Percentiles rank a stretch among this genome's conserved stretches.
Evolutionary conservation across 192 early-diverging fungal genomes (phyloP).

Genomic region (Backusella luteola): DNA sequence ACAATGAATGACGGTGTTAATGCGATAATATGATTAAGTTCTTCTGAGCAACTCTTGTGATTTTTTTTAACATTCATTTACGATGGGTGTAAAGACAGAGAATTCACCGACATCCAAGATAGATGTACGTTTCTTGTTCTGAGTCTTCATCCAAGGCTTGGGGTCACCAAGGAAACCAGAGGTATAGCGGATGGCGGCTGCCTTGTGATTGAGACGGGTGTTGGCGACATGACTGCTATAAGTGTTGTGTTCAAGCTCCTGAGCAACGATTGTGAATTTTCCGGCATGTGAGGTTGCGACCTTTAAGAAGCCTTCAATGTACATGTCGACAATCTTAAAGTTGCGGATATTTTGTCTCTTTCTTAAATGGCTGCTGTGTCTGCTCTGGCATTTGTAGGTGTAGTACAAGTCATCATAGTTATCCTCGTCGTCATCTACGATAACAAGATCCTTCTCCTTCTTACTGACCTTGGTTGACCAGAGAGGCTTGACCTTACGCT

Average conservation of each 20-base stretch:
- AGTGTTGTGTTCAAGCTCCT: neutral
- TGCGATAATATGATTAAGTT: neutral
- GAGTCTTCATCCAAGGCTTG: neutral
- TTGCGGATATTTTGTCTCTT: neutral
- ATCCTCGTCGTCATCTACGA: neutral
- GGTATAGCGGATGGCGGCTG: neutral
- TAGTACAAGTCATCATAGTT: neutral
- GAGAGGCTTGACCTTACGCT: slow-evolving; percentile 1
- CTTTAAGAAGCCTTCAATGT: neutral
- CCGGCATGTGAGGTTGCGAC: neutral
- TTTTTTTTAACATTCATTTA: neutral
- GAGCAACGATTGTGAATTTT: neutral
- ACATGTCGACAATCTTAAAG: neutral
- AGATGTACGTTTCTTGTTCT: neutral
- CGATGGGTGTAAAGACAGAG: neutral
- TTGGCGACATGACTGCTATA: neutral
- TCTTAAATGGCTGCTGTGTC: neutral
- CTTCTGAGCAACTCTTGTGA: neutral
- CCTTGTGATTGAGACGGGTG: neutral
- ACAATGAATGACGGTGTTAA: neutral
- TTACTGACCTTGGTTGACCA: neutral
- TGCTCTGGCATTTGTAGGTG: neutral
- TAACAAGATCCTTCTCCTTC: neutral
- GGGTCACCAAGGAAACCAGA: neutral
- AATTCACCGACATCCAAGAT: neutral